These are phyloP conservation scores for Closterium sp. DNA, from an alignment of 139 green algal species.

Conservation along the genomic window DNA sequence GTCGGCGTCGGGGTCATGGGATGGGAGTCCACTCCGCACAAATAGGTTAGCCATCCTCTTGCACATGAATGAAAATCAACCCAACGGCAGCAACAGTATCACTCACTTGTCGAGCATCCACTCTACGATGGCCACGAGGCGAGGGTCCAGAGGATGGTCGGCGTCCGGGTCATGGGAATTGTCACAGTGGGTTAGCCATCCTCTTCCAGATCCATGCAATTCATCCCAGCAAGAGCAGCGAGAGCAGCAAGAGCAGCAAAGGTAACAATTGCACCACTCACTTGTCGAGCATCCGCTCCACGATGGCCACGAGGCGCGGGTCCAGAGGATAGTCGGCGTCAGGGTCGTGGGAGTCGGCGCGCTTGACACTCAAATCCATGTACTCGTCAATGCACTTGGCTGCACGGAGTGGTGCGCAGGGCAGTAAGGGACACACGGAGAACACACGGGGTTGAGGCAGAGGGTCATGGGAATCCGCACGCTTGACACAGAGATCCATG, in stretches of 20 bases:
- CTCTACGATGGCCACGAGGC: constrained; percentile 87
- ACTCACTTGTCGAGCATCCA: constrained; percentile 82
- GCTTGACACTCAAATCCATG: constrained; percentile 69
- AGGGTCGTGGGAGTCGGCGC: constrained; percentile 32
- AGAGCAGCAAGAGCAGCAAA: too few relatives aligned
- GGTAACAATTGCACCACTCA: too few relatives aligned
- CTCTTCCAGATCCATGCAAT: constrained; percentile 62
- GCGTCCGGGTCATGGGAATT: constrained; percentile 23
- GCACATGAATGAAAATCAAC: background rate
- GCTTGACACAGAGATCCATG: too few relatives aligned
- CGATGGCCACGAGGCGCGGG: constrained; percentile 77
- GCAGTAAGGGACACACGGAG: too few relatives aligned
- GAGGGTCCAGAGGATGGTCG: constrained; percentile 43
- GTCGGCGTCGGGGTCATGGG: constrained; percentile 7
- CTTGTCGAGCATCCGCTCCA: constrained; percentile 90
- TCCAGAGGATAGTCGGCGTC: constrained; percentile 64
- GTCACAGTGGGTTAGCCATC: constrained; percentile 55
- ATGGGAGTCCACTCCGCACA: too few relatives aligned
- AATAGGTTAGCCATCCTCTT: constrained; percentile 66
- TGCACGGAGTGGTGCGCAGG: constrained; percentile 47
- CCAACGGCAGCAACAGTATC: too few relatives aligned
- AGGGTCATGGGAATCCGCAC: too few relatives aligned
- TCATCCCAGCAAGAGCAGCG: background rate
- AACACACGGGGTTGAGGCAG: too few relatives aligned
- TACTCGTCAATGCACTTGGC: constrained; percentile 95